A percentile compares a stretch with the other conserved stretches of the same genome.
These are phyloP conservation scores for Arthroderma sp. DNA, from an alignment of 2,329 filamentous ascomycete species.

Conservation along the genomic window DNA sequence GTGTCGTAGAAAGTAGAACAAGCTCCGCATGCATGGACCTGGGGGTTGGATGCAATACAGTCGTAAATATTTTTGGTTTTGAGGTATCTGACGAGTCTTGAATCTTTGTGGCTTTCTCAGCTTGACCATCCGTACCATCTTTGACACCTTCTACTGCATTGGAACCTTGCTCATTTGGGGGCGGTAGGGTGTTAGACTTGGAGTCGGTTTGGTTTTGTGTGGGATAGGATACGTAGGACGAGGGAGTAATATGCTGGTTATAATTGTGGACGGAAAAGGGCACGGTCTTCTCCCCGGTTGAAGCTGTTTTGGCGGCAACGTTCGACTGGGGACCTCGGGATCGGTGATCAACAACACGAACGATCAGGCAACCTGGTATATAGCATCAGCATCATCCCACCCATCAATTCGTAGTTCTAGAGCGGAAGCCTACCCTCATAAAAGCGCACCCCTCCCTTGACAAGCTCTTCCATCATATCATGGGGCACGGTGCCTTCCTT, in stretches of 20 bases:
- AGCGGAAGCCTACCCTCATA: conserved; percentile 56
- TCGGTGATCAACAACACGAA: conserved; percentile 83
- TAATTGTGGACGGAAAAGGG: conserved; percentile 87
- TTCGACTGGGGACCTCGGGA: conserved; percentile 48
- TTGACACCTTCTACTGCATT: not conserved
- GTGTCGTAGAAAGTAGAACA: conserved; percentile 60
- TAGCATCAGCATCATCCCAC: not conserved
- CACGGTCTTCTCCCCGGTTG: conserved; percentile 47
- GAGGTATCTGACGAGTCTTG: conserved; percentile 39
- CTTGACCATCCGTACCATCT: not conserved
- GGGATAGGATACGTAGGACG: conserved; percentile 67
- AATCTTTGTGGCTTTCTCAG: conserved; percentile 41
- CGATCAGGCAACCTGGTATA: conserved; percentile 63
- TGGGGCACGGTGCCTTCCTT: conserved; percentile 68
- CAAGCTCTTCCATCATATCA: conserved; percentile 70
- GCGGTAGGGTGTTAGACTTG: conserved; percentile 18
- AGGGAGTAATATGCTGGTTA: conserved; percentile 80
- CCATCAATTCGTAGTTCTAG: not conserved
- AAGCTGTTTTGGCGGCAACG: conserved; percentile 36
- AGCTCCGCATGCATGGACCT: conserved; percentile 65
- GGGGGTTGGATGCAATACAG: conserved; percentile 73
- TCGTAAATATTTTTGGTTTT: conserved; percentile 54
- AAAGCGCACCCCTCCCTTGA: conserved; percentile 58
- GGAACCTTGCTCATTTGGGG: not conserved
- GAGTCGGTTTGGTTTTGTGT: conserved; percentile 33